phyloP scores from a whole-genome alignment of 768 basidiomycete genomes.

The Podaxis mareebaensis region DNA sequence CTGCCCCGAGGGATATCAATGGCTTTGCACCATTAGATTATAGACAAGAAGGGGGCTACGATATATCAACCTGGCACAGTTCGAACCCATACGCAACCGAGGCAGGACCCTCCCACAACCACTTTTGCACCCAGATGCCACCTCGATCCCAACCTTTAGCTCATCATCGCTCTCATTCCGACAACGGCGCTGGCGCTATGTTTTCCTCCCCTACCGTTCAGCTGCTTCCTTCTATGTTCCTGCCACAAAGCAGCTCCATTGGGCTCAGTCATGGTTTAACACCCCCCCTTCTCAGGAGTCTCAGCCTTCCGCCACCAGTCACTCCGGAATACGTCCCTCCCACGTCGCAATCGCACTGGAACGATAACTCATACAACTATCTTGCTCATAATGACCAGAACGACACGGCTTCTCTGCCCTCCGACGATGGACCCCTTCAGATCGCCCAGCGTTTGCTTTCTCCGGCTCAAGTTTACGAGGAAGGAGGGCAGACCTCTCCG shows the following conservation, averaged over 20 bases:
- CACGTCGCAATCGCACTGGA: background rate
- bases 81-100: background rate
- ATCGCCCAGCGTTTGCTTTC: background rate
- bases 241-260: background rate
- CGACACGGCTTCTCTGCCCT: background rate
- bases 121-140: background rate
- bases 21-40: background rate
- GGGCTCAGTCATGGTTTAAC: background rate
- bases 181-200: background rate
- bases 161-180: constrained; percentile 8
- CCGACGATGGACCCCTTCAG: background rate
- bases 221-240: background rate
- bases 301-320: constrained; percentile 4
- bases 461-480: background rate
- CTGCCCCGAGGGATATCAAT: background rate
- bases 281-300: background rate
- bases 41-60: background rate
- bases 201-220: background rate
- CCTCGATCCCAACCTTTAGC: background rate
- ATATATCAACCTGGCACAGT: background rate
- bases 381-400: background rate
- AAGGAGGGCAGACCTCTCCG: background rate
- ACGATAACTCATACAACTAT: background rate
- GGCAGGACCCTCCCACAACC: constrained; percentile 1
- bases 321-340: background rate